Percentiles rank a stretch among this genome's conserved stretches.
These are phyloP conservation scores for Solanum chiquidenum DNA, from an alignment of 257 asterid genomes.

Conservation along the genomic window DNA sequence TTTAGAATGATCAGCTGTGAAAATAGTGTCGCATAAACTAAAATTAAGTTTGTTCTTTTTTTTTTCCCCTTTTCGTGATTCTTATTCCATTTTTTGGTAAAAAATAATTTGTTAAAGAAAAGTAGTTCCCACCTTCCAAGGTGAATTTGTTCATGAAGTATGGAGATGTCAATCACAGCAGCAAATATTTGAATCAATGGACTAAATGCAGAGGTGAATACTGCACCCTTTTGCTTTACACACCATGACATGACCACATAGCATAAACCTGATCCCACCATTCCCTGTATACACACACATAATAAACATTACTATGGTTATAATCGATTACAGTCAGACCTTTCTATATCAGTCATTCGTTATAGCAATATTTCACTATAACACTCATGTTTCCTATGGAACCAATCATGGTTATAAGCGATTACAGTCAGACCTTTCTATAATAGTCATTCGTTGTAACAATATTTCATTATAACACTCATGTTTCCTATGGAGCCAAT, in stretches of 20 bases:
- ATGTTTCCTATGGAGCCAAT: background rate
- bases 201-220: constrained; percentile 68
- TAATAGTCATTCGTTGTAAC: background rate
- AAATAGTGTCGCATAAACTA: background rate
- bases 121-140: constrained; percentile 47
- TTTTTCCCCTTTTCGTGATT: background rate
- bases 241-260: constrained; percentile 66
- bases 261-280: constrained; percentile 66
- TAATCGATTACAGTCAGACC: too few species aligned
- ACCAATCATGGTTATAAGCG: background rate
- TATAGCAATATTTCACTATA: background rate
- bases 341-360: background rate
- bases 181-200: constrained; percentile 70
- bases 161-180: constrained; percentile 46
- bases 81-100: background rate
- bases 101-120: background rate
- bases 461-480: background rate
- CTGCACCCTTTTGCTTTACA: constrained; percentile 64
- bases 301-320: background rate
- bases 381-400: background rate
- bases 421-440: background rate
- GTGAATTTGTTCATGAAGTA: constrained; percentile 52
- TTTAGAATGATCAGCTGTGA: background rate
- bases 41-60: background rate
- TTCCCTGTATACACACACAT: constrained; percentile 25